Evolutionary conservation across 495 filamentous ascomycete genomes (phyloP).

Genomic region (Penicillium cataractarum): DNA sequence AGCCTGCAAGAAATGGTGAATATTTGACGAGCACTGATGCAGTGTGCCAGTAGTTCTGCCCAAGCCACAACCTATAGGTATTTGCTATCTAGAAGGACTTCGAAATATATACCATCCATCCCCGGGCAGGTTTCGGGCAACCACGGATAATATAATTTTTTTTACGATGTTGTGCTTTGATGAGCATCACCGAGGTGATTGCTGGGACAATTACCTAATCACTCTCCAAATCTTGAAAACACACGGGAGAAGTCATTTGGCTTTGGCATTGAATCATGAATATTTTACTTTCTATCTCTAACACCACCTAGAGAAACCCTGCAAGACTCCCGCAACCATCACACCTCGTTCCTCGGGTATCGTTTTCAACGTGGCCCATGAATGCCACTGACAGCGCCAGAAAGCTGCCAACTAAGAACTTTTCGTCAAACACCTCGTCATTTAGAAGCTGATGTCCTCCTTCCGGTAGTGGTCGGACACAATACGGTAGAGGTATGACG

Average conservation of each 20-base stretch:
- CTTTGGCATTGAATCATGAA: constrained; percentile 9
- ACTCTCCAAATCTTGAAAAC: neutral
- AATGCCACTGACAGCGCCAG: neutral
- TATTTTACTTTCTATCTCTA: constrained; percentile 18
- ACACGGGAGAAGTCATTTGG: neutral
- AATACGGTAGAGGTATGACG: constrained; percentile 78
- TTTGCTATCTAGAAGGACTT: too few relatives aligned
- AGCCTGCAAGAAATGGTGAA: too few relatives aligned
- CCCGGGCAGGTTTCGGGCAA: too few relatives aligned
- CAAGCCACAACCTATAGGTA: too few relatives aligned
- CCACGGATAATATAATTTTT: too few relatives aligned
- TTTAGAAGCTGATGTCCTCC: constrained; percentile 72
- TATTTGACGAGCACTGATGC: too few relatives aligned
- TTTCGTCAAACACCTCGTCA: neutral
- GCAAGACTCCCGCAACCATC: constrained; percentile 26
- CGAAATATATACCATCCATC: too few relatives aligned
- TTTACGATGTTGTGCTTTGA: too few relatives aligned
- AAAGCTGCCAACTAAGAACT: constrained; percentile 4
- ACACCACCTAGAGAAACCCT: constrained; percentile 2
- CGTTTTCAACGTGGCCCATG: constrained; percentile 20
- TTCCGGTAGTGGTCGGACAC: constrained; percentile 83
- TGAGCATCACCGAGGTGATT: too few relatives aligned
- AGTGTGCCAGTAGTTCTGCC: too few relatives aligned
- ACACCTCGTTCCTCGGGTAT: constrained; percentile 32
- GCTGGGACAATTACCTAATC: neutral